These are phyloP conservation scores for Heterobasidion annosum DNA, from an alignment of 1,284 basidiomycete species.

Conservation along the genomic window DNA sequence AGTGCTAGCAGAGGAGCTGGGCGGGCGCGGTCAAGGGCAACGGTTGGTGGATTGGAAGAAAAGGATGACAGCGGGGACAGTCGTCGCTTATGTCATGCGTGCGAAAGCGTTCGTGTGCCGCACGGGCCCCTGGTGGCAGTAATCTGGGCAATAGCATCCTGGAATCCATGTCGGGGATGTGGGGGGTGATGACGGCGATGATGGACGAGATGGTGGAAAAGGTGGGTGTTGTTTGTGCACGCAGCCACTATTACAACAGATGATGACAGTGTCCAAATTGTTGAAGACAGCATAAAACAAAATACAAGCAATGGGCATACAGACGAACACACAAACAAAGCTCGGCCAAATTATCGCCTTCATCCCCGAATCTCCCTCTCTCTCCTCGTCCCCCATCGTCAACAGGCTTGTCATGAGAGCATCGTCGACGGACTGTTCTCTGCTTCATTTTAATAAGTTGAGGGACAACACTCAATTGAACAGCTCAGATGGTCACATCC, in stretches of 20 bases:
- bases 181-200: conserved; percentile 12
- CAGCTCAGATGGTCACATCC: too few species aligned
- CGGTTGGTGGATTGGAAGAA: conserved; percentile 1
- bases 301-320: conserved; percentile 38
- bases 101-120: conserved; percentile 12
- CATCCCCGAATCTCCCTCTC: conserved; percentile 3
- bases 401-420: not conserved
- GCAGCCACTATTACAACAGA: conserved; percentile 33
- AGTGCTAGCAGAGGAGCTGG: not conserved
- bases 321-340: conserved; percentile 48
- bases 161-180: conserved; percentile 7
- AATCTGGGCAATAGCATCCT: not conserved
- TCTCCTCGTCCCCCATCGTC: not conserved
- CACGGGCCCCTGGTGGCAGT: conserved; percentile 20
- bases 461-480: too few species aligned
- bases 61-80: conserved; percentile 7
- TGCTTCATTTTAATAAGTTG: too few species aligned
- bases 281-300: conserved; percentile 69
- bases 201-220: conserved; percentile 9
- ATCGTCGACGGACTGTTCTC: too few species aligned
- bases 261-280: conserved; percentile 58
- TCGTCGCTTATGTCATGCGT: conserved; percentile 13
- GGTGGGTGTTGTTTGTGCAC: conserved; percentile 22
- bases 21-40: conserved; percentile 3
- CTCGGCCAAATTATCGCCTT: conserved; percentile 10